Conservation (phyloP, 805 yeast genomes). For the Hanseniaspora opuntiae region DNA sequence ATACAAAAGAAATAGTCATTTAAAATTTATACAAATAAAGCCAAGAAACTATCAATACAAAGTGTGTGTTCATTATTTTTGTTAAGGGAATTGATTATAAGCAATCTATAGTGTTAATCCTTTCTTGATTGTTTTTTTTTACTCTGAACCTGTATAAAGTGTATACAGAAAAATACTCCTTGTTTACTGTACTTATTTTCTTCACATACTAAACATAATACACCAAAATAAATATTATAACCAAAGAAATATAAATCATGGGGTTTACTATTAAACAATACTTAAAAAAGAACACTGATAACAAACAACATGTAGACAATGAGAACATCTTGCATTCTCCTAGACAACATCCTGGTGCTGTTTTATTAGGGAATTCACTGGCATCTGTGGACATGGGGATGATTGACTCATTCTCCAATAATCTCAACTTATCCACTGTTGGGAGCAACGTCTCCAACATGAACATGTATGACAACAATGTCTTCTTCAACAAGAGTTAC, state of each 20-base stretch:
- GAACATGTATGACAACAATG: constrained; percentile 2
- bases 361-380: constrained; percentile 25
- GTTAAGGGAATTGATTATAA: too few relatives aligned
- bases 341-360: constrained; percentile 33
- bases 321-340: constrained; percentile 16
- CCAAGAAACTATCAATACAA: too few relatives aligned
- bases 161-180: neutral
- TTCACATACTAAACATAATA: neutral
- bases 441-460: constrained; percentile 6
- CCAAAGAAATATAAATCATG: neutral
- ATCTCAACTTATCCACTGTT: constrained; percentile 1
- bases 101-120: too few relatives aligned
- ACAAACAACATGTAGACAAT: neutral
- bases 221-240: neutral
- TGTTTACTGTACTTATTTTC: neutral
- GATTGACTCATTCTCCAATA: constrained; percentile 4
- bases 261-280: constrained; percentile 3
- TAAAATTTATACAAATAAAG: neutral
- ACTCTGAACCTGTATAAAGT: too few relatives aligned
- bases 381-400: constrained; percentile 16
- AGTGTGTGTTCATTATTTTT: too few relatives aligned
- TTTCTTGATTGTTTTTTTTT: too few relatives aligned
- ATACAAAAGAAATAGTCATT: neutral
- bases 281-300: neutral
- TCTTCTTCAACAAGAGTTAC: constrained; percentile 2